Base-by-base conservation (phyloP, 306 rosid species). In the Gynostemma pentaphyllum region DNA sequence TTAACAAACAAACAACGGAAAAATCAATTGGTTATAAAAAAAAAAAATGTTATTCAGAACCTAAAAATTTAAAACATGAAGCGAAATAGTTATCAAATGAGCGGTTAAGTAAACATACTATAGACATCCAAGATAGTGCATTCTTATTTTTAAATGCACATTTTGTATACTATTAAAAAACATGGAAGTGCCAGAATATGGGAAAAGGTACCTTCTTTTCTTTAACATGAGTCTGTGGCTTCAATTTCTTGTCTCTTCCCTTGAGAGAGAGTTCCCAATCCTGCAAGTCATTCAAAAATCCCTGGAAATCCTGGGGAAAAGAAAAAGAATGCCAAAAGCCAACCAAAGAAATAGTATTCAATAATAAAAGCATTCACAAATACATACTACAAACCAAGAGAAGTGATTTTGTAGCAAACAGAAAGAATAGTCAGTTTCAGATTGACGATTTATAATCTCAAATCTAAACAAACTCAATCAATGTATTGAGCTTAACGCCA, bases 221-320 rank as follows among this genome's bases (percentile, higher is more conserved):
- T 77, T 75, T 74, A 27, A 56, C 39, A 56, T 36, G 46, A 44
- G 72, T 60, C 64, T 78, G 77, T 1, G 82, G 66, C 45, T 72
- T 84, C 62, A 54, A 44, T 68, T 72, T 80, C 66, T 62, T 80
- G 36, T 76, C 70, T 72, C 80, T 87, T 68, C 79, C 85, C 77
- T 87, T 80, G 36, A 75, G 70, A 55, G 96, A 83, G 80, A 80
- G 76, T 70, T 87, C 98, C 98, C 98, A 91, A 78, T 85, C 96
- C 81, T 91, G 98, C 88, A 91, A 74, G 77, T 88, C 85, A 83
- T 81, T 85, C 74, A 91, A 73, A 81, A 91, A 83, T 50, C 95
- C 98, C 95, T 83, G 86, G 81, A 87, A 87, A 80, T 88, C 92
- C 98, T 88, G 83, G 79, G 45, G 47, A 32, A 62, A n/a, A 34